Percentiles rank a stretch among this genome's conserved stretches.
These are phyloP conservation scores for Clarireedia monteithiana DNA, from an alignment of 2,329 filamentous ascomycete species.

Conservation along the genomic window DNA sequence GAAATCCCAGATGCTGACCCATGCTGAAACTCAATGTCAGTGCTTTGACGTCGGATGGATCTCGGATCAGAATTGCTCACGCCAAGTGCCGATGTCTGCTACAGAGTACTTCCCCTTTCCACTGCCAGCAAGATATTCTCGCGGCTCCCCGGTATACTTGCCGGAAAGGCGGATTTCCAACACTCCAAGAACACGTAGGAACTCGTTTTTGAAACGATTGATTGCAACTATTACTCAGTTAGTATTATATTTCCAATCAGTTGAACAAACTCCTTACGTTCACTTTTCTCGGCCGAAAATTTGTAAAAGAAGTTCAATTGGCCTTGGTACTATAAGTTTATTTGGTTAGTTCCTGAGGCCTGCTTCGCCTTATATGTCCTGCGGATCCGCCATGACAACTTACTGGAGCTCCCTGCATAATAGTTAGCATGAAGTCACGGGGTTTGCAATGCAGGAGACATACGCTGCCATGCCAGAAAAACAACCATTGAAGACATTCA, in stretches of 20 bases:
- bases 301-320: constrained; percentile 8
- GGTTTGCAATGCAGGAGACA: constrained; percentile 6
- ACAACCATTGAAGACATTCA: constrained; percentile 43
- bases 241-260: not conserved
- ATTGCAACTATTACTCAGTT: constrained; percentile 34
- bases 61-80: not conserved
- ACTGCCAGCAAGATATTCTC: constrained; percentile 45
- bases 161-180: constrained; percentile 46
- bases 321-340: not conserved
- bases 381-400: not conserved
- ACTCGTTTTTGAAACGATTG: constrained; percentile 43
- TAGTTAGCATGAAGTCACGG: not conserved
- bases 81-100: constrained; percentile 45
- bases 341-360: not conserved
- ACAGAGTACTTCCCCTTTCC: constrained; percentile 47
- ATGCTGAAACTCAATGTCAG: constrained; percentile 23
- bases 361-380: not conserved
- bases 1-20: constrained; percentile 38
- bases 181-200: constrained; percentile 44
- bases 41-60: not conserved
- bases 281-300: constrained; percentile 3
- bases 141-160: constrained; percentile 39
- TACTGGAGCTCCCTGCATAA: not conserved
- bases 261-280: not conserved
- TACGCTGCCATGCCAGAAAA: constrained; percentile 46